phyloP scores from a whole-genome alignment of 805 yeast genomes.

The Saccharomycopsis fermentans region DNA sequence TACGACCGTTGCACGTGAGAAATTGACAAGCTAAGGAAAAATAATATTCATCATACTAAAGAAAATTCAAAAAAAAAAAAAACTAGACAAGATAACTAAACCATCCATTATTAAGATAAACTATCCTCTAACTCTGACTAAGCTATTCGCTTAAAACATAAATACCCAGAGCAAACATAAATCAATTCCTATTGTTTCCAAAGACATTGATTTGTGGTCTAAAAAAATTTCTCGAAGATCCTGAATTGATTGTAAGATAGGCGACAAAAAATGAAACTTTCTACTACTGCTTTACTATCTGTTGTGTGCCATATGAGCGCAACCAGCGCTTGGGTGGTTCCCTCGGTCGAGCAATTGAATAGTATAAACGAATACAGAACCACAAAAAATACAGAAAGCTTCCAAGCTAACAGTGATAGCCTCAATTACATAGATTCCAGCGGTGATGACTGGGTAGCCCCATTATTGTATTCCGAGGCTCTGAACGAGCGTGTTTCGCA shows the following conservation, averaged over 20 bases:
- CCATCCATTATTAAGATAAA: background rate
- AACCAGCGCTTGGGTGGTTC: constrained; percentile 50
- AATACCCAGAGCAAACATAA: too few species aligned
- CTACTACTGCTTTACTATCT: constrained; percentile 24
- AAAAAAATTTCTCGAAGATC: background rate
- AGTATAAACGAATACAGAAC: background rate
- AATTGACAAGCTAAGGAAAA: background rate
- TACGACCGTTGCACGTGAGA: background rate
- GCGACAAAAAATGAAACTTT: constrained; percentile 19
- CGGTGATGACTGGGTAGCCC: background rate
- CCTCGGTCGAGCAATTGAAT: constrained; percentile 22
- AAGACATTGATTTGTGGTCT: too few species aligned
- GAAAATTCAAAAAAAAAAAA: too few species aligned
- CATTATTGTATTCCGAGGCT: background rate
- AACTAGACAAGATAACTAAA: background rate
- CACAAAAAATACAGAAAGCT: background rate
- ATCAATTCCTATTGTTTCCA: too few species aligned
- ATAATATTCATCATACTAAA: background rate
- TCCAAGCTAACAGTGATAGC: background rate
- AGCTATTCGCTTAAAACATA: too few species aligned
- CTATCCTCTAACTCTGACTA: background rate
- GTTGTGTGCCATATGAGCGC: constrained; percentile 28
- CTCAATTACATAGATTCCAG: background rate
- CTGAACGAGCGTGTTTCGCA: background rate
- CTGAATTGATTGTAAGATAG: too few species aligned